Evolutionary conservation across 2,329 filamentous ascomycete genomes (phyloP).

Genomic region (Xylaria sp.): DNA sequence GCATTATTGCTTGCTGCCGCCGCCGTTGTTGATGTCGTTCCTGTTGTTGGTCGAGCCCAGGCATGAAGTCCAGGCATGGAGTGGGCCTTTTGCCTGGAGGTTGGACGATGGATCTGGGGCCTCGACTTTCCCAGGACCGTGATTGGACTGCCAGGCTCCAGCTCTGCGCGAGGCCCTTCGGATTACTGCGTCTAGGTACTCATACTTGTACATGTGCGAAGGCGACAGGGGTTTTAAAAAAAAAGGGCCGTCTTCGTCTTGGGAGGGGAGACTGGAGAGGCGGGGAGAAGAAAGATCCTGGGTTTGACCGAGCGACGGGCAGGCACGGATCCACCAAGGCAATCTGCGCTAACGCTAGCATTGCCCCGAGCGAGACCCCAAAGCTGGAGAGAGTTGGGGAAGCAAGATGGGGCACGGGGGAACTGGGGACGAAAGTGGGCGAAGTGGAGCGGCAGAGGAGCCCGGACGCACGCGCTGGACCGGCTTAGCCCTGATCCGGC

Average conservation of each 20-base stretch:
- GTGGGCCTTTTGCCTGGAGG: slow-evolving; percentile 2
- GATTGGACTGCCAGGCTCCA: slow-evolving; percentile 23
- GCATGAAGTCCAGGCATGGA: background rate
- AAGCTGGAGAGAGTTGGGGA: slow-evolving; percentile 26
- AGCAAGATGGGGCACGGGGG: background rate
- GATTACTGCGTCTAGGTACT: slow-evolving; percentile 19
- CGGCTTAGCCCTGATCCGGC: background rate
- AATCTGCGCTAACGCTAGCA: slow-evolving; percentile 6
- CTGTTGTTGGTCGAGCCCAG: background rate
- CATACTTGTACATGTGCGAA: slow-evolving; percentile 15
- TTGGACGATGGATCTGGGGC: slow-evolving; percentile 21
- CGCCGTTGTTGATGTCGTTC: background rate
- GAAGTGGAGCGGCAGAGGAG: background rate
- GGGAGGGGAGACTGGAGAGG: background rate
- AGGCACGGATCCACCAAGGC: slow-evolving; percentile 19
- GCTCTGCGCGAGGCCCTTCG: background rate
- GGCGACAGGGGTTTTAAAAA: slow-evolving; percentile 21
- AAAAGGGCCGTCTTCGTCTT: slow-evolving; percentile 31
- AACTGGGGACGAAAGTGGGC: background rate
- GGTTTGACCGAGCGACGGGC: slow-evolving; percentile 28
- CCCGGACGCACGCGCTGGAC: background rate
- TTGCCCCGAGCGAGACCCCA: slow-evolving; percentile 12
- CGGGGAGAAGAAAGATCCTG: slow-evolving; percentile 24
- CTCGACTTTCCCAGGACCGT: slow-evolving; percentile 12
- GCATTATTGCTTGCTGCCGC: background rate